phyloP scores from a whole-genome alignment of 306 rosid genomes.

The Gynostemma pentaphyllum region DNA sequence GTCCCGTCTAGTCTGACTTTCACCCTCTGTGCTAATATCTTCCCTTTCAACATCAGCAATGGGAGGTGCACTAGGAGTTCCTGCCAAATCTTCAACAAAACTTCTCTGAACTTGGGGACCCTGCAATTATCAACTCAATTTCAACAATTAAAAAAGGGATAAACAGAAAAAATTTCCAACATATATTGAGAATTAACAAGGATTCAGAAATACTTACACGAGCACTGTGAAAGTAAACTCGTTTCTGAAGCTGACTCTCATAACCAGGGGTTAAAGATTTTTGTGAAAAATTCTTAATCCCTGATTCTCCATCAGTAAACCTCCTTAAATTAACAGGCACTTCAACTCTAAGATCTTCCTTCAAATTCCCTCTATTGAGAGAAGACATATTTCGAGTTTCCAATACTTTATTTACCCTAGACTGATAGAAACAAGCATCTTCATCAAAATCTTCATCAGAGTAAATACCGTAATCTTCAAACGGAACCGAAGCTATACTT shows the following conservation, averaged over 20 bases:
- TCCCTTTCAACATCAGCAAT: conserved; percentile 29
- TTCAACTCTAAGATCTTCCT: conserved; percentile 48
- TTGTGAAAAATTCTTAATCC: conserved; percentile 26
- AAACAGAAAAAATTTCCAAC: not conserved
- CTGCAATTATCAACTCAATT: conserved; percentile 19
- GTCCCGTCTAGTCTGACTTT: conserved; percentile 16
- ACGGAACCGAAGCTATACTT: conserved; percentile 38
- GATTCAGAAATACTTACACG: conserved; percentile 18
- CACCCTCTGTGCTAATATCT: conserved; percentile 19
- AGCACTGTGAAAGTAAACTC: conserved; percentile 26
- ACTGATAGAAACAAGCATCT: conserved; percentile 27
- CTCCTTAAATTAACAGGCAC: conserved; percentile 50
- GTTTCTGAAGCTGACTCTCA: conserved; percentile 31
- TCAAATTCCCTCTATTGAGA: conserved; percentile 42
- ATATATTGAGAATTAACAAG: not conserved
- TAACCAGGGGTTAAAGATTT: conserved; percentile 44
- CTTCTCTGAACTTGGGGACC: conserved; percentile 25
- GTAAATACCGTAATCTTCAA: conserved; percentile 22
- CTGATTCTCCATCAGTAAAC: conserved; percentile 53
- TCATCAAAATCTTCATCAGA: conserved; percentile 63
- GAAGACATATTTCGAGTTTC: conserved; percentile 13
- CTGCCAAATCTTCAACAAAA: conserved; percentile 29
- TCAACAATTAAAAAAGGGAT: not conserved
- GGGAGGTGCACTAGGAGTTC: conserved; percentile 99
- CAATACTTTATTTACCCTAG: not conserved